Evolutionary conservation across 805 yeast species (phyloP), one percentile per base, ranked within the genome.

Genomic region (Starmera dryadoides): DNA sequence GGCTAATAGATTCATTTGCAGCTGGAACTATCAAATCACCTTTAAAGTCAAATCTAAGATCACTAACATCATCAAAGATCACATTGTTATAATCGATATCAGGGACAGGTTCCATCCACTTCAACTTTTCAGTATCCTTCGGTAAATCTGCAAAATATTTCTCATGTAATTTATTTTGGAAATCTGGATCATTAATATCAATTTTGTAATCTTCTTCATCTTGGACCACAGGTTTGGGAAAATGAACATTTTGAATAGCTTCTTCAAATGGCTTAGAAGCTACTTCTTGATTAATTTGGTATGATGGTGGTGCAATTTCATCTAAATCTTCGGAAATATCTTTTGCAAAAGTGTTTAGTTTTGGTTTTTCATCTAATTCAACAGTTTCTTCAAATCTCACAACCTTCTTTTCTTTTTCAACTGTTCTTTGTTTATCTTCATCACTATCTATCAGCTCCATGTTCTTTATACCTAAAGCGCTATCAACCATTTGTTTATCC

Each of bases 71-170:
- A 63, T 68, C 48, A 59, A 66, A 61, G 0, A 61, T 48, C 10
- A 51, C 35, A 11, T 47, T 53, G 0, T 47, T 40, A 0, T 63
- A 61, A 19, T 63, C 59, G 11, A 59, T 44, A 1, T 73, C 69
- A 20, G 73, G 66, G 1, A 81, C 74, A 2, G 85, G 79, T 41
- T 81, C 73, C 96, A 89, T 89, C 99, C 99, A 93, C 42, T 88
- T 84, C 41, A 93, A 59, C 50, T 86, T 83, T 31, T 77, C 79
- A 0, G 86, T 74, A 47, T 93, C 95, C 35, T 69, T 77, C 2
- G 96, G 96, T 37, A 93, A 66, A 47, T 88, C 91, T 1, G 99
- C 97, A 62, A 80, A 93, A 62, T 77, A 91, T 53, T 84, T 85
- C 20, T 79, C 83, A 52, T 88, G 93, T 37, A 93, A 63, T 52